Evolutionary conservation across 208 protist species (phyloP), one percentile per base, ranked within the genome.

Genomic region (Leishmania martiniquensis): DNA sequence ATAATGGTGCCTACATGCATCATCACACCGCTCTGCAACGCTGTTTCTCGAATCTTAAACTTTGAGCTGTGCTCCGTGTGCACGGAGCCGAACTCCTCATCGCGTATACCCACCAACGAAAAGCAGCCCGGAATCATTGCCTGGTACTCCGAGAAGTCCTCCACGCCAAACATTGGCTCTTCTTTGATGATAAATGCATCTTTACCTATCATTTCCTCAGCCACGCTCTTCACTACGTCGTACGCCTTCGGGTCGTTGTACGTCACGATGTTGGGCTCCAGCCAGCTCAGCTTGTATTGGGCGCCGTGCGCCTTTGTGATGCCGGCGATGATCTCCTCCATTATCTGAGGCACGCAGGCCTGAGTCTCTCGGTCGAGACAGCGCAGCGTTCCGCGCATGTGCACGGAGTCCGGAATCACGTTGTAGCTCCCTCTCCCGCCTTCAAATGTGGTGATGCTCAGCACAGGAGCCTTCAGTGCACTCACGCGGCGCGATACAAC

Each of bases 261-360:
- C n/a, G 91, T 94, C 44, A 94, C 84, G 44, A 94, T 94, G 73
- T 95, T 94, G 25, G 91, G 91, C 82, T 91, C 89, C 76, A 95
- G 81, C 91, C 91, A 95, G 60, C 76, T 93, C 79, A 95, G 57
- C 59, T 87, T 85, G 51, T 89, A 81, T 45, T 89, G 51, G 13
- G 91, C 91, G 22, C 87, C 85, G 62, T 95, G 90, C 4, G 89
- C 90, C 67, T 81, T 85, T 3, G 89, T 74, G 68, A 95, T 87
- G 45, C 91, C 88, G n/a, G 88, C 73, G 34, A 93, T 87, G 45
- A 93, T 82, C 60, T 88, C 87, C 80, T 95, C 89, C 80, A 95
- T 91, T 72, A 93, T 71, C n/a, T 44, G 52, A 1, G 91, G 91
- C 55, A 95, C 85, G 15, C 80, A 76, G 4, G 77, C 84, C 76